Evolutionary conservation across 345 rosid species (phyloP), one percentile per base, ranked within the genome.

Genomic region (Passiflora organensis): DNA sequence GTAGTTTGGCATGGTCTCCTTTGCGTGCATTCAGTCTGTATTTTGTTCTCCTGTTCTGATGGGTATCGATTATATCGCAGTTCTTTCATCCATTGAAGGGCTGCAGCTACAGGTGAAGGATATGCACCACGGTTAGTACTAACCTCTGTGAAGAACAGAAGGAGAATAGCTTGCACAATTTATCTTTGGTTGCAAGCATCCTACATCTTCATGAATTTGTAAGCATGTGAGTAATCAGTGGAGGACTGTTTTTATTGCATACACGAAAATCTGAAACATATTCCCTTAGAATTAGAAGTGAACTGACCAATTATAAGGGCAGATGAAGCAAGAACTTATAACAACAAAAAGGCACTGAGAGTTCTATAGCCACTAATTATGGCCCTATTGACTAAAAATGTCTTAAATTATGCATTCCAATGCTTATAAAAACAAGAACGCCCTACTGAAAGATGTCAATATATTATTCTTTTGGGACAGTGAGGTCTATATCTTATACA

Each of bases 51-150:
- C 18, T 39, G n/a, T 59, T 64, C 58, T 72, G 48, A 72, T 65
- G 41, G 45, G 44, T 63, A 16, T 6, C 36, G 69, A 47, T 13
- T 36, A 39, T 71, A 53, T 66, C 82, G 79, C 80, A 93, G 99
- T 93, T 46, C 72, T 81, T 57, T 80, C 99, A 13, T 80, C 99
- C 36, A 58, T 93, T 32, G 91, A 84, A 66, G 99, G 99, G 48
- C 71, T 85, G 45, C 68, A 56, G 55, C 72, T 74, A 61, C 76
- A 58, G 65, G 72, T 76, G 64, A 71, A 75, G 44, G 42, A 70
- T 68, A 65, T 75, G 66, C 72, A 77, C 49, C 70, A 74, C 6
- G 71, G 97, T 93, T 61, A 82, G 93, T 78, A 48, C 34, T n/a
- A n/a, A 64, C 38, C 59, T 64, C 17, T 63, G 60, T 62, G 37